Evolutionary conservation across 805 yeast species (phyloP), one percentile per base, ranked within the genome.

Genomic region (Ogataea glucozyma): DNA sequence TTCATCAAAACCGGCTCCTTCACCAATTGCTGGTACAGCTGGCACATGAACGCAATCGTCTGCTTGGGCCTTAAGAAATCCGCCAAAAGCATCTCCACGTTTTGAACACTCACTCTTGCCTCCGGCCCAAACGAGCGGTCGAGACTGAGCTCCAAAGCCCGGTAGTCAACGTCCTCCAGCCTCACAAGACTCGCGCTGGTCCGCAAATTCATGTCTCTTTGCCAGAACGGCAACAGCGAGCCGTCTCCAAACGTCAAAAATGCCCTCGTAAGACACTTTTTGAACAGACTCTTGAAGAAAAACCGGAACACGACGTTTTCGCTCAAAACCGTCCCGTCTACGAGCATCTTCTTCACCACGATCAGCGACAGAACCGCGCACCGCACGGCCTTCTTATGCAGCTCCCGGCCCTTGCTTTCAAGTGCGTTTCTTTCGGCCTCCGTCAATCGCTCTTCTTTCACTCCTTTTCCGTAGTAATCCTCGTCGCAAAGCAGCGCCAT

Each of bases 11-110:
- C 32, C 4, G 43, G 40, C 11, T 42, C 33, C 2, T 41, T 31
- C 2, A 42, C 36, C 16, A 51, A 26, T 1, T 34, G 14, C 4
- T 35, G 40, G 36, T 56, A 52, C 19, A 46, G 42, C 13, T 49
- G 51, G 14, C 50, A 27, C 3, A 56, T 32, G 21, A 34, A 47
- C 19, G 47, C 46, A 11, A 48, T 20, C 23, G 52, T 18, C 27
- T 44, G 47, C 20, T 49, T 49, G 2, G 56, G 34, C n/a, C 42
- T 20, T 20, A 24, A 9, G 18, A 51, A 42, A 31, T 38, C 38
- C 31, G 46, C 14, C 31, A 40, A 9, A 17, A 24, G 17, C 10
- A 17, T 11, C 17, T 19, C 31, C 13, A 26, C 14, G 3, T 22
- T 29, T 6, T 18, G 18, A 16, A 13, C 24, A 8, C 21, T 11